Evolutionary conservation across 75 land plant genomes (phyloP).

Genomic region (Selaginella tamariscina): DNA sequence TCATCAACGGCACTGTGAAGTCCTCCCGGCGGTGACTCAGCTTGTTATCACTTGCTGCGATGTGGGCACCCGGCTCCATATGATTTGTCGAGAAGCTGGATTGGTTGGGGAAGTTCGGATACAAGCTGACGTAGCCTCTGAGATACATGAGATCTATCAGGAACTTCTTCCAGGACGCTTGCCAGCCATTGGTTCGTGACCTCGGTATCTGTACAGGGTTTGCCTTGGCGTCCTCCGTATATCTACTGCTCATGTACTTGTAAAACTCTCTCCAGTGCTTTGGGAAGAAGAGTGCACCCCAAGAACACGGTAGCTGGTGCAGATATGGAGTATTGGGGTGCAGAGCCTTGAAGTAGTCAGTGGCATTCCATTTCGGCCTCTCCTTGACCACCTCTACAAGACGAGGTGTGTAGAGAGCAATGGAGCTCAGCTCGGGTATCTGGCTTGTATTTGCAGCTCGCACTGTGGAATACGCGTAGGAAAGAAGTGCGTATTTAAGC

Average conservation of each 20-base stretch:
- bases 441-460: background rate
- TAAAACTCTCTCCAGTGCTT: slow-evolving; percentile 17
- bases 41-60: background rate
- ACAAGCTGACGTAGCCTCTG: slow-evolving; percentile 11
- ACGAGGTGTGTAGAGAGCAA: slow-evolving; percentile 3
- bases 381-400: slow-evolving; percentile 5
- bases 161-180: slow-evolving; percentile 13
- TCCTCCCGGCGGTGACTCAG: slow-evolving; percentile 24
- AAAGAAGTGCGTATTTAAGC: slow-evolving; percentile 6
- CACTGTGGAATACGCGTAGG: background rate
- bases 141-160: background rate
- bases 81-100: slow-evolving; percentile 5
- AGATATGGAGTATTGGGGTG: slow-evolving; percentile 12
- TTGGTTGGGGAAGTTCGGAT: slow-evolving; percentile 14
- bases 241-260: slow-evolving; percentile 14
- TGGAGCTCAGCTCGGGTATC: slow-evolving; percentile 3
- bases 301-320: slow-evolving; percentile 14
- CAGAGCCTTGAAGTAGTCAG: background rate
- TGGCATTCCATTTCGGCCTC: slow-evolving; percentile 7
- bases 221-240: slow-evolving; percentile 7
- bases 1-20: slow-evolving; percentile 76
- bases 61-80: slow-evolving; percentile 11
- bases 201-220: slow-evolving; percentile 13
- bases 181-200: slow-evolving; percentile 12
- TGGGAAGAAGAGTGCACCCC: slow-evolving; percentile 13